phyloP scores from a whole-genome alignment of 352 stramenopile species.

The Salisapilia sapeloensis region DNA sequence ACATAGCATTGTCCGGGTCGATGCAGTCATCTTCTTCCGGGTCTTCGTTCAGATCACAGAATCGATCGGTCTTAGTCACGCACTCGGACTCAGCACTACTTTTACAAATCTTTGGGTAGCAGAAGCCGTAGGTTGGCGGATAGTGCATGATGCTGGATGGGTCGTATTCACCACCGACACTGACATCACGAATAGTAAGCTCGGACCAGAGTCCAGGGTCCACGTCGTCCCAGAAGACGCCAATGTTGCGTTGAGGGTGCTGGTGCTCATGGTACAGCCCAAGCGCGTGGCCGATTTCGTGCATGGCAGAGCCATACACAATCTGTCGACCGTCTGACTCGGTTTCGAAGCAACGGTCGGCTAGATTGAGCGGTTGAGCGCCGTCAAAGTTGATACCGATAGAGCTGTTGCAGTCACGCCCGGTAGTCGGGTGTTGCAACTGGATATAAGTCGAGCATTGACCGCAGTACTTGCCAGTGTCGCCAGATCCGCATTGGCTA shows the following conservation, averaged over 20 bases:
- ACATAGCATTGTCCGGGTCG: conserved; percentile 33
- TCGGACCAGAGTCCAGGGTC: conserved; percentile 56
- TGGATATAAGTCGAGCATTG: conserved; percentile 55
- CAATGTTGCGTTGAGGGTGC: conserved; percentile 44
- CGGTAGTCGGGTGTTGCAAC: conserved; percentile 51
- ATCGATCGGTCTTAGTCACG: conserved; percentile 25
- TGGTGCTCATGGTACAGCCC: conserved; percentile 74
- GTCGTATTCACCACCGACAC: conserved; percentile 51
- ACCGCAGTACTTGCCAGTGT: conserved; percentile 28
- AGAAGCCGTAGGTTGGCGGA: conserved; percentile 57
- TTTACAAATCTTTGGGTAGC: conserved; percentile 26
- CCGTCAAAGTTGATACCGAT: conserved; percentile 51
- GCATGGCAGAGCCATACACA: conserved; percentile 40
- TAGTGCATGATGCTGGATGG: conserved; percentile 69
- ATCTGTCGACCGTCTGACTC: conserved; percentile 3
- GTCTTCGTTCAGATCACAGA: conserved; percentile 64
- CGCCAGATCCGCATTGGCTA: conserved; percentile 23
- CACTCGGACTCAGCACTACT: conserved; percentile 27
- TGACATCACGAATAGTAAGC: conserved; percentile 48
- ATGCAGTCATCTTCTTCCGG: conserved; percentile 17
- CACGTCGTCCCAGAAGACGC: conserved; percentile 46
- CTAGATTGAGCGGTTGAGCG: conserved; percentile 50
- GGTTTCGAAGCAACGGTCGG: conserved; percentile 58
- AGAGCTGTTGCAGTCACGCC: conserved; percentile 61
- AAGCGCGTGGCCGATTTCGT: conserved; percentile 64